These are phyloP conservation scores for Rubia occidens DNA, from an alignment of 305 asterid species.

Conservation along the genomic window DNA sequence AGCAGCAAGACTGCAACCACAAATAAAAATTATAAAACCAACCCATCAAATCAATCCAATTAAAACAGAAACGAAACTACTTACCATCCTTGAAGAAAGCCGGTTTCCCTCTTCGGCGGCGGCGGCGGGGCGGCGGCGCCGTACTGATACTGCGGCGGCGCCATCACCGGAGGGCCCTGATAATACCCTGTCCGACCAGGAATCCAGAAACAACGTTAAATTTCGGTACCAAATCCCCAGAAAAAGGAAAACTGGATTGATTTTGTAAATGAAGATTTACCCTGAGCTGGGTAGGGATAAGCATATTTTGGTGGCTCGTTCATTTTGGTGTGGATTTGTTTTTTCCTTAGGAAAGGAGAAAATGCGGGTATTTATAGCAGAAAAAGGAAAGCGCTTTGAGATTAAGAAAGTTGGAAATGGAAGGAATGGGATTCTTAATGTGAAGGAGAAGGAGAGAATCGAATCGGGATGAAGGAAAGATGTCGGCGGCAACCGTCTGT, in stretches of 20 bases:
- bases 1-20: conserved; percentile 33
- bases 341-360: not conserved
- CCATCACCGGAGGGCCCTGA: conserved; percentile 42
- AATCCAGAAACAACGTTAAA: too few relatives aligned
- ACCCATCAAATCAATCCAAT: not conserved
- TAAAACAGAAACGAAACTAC: not conserved
- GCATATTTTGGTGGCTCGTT: conserved; percentile 28
- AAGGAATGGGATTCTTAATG: conserved; percentile 12
- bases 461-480: conserved; percentile 8
- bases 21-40: too few relatives aligned
- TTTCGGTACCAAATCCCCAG: too few relatives aligned
- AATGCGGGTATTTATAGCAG: not conserved
- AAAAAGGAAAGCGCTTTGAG: not conserved
- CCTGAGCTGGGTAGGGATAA: conserved; percentile 34
- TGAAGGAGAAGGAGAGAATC: conserved; percentile 1
- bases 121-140: conserved; percentile 29
- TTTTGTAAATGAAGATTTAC: conserved; percentile 1
- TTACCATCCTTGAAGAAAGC: conserved; percentile 33
- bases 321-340: conserved; percentile 4
- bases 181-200: conserved; percentile 26
- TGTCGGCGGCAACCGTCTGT: not conserved
- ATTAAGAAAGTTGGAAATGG: not conserved
- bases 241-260: too few relatives aligned
- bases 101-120: conserved; percentile 15
- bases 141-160: conserved; percentile 29